A percentile compares a stretch with the other conserved stretches of the same genome.
Conservation (phyloP, 2,329 filamentous ascomycete genomes). For the Monosporascus sp. region DNA sequence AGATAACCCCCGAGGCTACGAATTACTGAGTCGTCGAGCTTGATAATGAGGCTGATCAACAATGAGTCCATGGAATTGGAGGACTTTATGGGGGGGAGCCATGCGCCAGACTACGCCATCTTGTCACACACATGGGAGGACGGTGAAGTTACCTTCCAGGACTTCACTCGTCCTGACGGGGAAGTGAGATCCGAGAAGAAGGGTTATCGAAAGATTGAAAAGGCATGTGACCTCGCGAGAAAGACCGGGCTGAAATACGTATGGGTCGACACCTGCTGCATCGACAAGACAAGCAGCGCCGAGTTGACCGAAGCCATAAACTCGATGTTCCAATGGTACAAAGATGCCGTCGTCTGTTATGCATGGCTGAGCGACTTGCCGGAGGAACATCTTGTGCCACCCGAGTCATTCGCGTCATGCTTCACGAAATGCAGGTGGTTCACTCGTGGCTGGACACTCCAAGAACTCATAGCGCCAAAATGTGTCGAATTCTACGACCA, state of each 20-base stretch:
- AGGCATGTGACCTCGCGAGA: neutral
- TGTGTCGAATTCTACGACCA: slow-evolving; percentile 23
- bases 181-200: neutral
- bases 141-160: slow-evolving; percentile 1
- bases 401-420: slow-evolving; percentile 1
- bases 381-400: no score
- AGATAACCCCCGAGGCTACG: no score
- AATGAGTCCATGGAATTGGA: no score
- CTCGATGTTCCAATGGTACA: no score
- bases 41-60: no score
- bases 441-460: no score
- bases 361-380: no score
- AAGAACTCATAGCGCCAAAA: neutral
- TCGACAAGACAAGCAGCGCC: no score
- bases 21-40: no score
- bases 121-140: slow-evolving; percentile 4
- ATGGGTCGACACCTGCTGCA: slow-evolving; percentile 1
- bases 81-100: no score
- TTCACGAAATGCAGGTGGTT: neutral
- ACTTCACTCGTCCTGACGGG: neutral
- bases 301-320: no score
- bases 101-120: neutral
- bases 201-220: neutral
- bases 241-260: neutral
- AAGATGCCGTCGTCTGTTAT: no score